Evolutionary conservation across 495 filamentous ascomycete species (phyloP).

Genomic region (Aspergillus baeticus): DNA sequence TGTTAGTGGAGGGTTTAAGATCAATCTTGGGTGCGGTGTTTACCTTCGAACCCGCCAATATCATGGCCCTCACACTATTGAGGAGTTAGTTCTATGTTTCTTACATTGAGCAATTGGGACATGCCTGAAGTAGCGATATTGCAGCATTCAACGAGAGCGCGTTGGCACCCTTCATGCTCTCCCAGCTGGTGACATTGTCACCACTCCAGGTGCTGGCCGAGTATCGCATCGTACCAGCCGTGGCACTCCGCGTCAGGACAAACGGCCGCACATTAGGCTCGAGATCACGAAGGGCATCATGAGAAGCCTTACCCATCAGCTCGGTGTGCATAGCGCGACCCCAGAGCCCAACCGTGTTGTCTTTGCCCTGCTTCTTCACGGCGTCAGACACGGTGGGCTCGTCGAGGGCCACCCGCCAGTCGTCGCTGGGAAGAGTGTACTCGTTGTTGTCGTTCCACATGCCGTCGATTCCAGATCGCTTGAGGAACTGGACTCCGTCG

Average conservation of each 20-base stretch:
- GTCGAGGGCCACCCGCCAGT: slow-evolving; percentile 57
- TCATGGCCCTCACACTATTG: slow-evolving; percentile 64
- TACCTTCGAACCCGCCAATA: slow-evolving; percentile 66
- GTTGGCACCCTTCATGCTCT: slow-evolving; percentile 65
- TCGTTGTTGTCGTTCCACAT: slow-evolving; percentile 82
- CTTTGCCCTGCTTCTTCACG: slow-evolving; percentile 26
- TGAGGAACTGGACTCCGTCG: slow-evolving; percentile 58
- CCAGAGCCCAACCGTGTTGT: slow-evolving; percentile 55
- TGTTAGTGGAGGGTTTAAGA: not conserved
- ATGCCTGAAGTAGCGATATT: slow-evolving; percentile 53
- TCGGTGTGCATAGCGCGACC: slow-evolving; percentile 64
- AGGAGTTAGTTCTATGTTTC: not conserved
- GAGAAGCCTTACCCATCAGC: slow-evolving; percentile 62
- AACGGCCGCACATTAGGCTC: slow-evolving; percentile 58
- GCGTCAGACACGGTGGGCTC: slow-evolving; percentile 34
- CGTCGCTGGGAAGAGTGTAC: slow-evolving; percentile 63
- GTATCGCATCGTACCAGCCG: slow-evolving; percentile 65
- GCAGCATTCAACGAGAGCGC: slow-evolving; percentile 64
- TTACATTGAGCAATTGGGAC: not conserved
- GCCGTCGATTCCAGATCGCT: slow-evolving; percentile 60
- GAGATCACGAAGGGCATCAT: slow-evolving; percentile 57
- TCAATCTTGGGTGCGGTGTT: not conserved
- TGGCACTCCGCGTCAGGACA: slow-evolving; percentile 66
- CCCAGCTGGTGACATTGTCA: slow-evolving; percentile 66
- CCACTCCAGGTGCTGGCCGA: slow-evolving; percentile 67